Evolutionary conservation across 208 protist genomes (phyloP), one percentile per base, ranked within the genome.

Genomic region (Leishmania mexicana): DNA sequence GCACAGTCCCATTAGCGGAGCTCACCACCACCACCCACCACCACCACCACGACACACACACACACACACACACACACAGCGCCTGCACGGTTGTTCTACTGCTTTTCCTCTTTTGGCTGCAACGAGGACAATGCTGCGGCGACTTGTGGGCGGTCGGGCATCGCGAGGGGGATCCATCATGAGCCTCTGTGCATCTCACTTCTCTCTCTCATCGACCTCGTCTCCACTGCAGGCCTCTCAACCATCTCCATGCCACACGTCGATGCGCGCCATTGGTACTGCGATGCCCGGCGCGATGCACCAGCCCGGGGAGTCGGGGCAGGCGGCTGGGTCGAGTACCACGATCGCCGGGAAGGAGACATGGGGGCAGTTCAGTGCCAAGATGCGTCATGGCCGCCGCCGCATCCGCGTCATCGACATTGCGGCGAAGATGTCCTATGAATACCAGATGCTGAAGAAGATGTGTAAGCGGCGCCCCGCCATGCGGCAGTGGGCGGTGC

Each of bases 381-480:
- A 95, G 84, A 95, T 96, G 92, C 90, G 94, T 19, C 88, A 91
- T 79, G 90, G 90, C 17, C 87, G 92, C 6, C 90, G 94, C 28
- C 94, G 94, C 72, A 93, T 97, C 64, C 90, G 90, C 57, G 89
- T 94, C 2, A 97, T 98, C 81, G 96, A 97, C 72, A 85, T 97
- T 15, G 96, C 95, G 17, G 87, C 96, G 11, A 95, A 96, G 81
- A 96, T 99, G 86, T 93, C 93, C 49, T 99, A 98, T 87, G 96
- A 98, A 83, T 97, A 98, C 79, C 94, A 98, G 85, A 89, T 92
- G 81, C 80, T 97, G 17, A 95, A 96, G 83, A 96, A 94, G 81
- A 95, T 96, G 92, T 98, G 93, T 76, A 88, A 90, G 76, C 86
- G 89, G 19, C 92, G 94, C 21, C 94, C 94, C 10, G 84, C 91